These are phyloP conservation scores for Suillus americanus DNA, from an alignment of 768 basidiomycete genomes.

Conservation along the genomic window DNA sequence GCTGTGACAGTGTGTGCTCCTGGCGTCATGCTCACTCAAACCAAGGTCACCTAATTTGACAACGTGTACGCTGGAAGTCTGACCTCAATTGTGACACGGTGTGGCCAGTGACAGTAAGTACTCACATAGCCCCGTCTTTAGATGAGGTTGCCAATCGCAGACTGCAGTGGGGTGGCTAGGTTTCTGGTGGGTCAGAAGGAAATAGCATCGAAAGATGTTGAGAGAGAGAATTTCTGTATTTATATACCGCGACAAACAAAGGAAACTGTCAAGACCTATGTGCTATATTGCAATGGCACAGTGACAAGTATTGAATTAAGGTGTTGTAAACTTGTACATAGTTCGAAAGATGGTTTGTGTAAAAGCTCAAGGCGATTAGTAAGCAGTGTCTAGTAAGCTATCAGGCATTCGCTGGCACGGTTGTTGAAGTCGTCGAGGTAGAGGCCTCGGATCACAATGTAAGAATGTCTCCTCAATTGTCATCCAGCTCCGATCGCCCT, in stretches of 20 bases:
- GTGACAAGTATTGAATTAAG: no score
- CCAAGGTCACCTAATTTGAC: constrained; percentile 95
- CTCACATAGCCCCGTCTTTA: constrained; percentile 91
- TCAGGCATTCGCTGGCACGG: no score
- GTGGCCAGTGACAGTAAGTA: constrained; percentile 74
- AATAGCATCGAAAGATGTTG: constrained; percentile 5
- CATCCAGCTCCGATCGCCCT: background rate
- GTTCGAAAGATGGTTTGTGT: no score
- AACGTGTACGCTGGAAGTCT: constrained; percentile 91
- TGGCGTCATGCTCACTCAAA: constrained; percentile 48
- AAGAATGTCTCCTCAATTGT: background rate
- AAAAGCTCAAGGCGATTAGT: no score
- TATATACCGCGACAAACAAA: no score
- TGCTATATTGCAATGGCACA: no score
- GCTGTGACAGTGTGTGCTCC: constrained; percentile 72
- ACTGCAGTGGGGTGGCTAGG: constrained; percentile 61
- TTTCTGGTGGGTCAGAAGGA: constrained; percentile 49
- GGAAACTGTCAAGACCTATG: no score
- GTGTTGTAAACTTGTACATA: no score
- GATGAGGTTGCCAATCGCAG: constrained; percentile 86
- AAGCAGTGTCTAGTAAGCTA: no score
- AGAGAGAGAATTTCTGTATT: background rate
- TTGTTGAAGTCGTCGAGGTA: background rate
- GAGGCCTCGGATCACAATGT: no score
- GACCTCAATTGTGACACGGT: constrained; percentile 76